Percentiles rank a stretch among this genome's conserved stretches.
These are phyloP conservation scores for Plasmodium blacklocki DNA, from an alignment of 169 alveolate species.

Conservation along the genomic window DNA sequence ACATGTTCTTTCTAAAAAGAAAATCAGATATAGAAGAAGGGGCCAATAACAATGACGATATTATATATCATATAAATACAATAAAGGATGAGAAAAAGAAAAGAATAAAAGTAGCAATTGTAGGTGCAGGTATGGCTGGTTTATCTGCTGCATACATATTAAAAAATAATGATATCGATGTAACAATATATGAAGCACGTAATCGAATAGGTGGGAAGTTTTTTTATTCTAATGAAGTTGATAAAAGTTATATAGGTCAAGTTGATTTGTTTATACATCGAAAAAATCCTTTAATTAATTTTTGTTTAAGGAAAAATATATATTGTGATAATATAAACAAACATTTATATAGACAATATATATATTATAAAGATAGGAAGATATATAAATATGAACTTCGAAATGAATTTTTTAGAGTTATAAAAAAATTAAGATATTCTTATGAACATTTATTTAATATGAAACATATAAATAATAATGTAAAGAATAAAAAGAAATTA, in stretches of 20 bases:
- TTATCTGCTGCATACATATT: conserved; percentile 71
- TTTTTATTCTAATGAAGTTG: conserved; percentile 10
- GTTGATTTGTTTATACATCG: conserved; percentile 11
- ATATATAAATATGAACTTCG: conserved; percentile 51
- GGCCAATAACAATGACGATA: conserved; percentile 19
- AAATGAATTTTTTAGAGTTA: conserved; percentile 47
- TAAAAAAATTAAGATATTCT: conserved; percentile 19
- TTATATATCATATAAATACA: conserved; percentile 52
- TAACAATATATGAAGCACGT: conserved; percentile 62
- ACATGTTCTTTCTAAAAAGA: conserved; percentile 19
- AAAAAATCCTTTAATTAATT: conserved; percentile 53
- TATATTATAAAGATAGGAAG: conserved; percentile 26
- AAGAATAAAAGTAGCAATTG: conserved; percentile 38
- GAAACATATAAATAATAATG: not conserved
- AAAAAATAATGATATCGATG: conserved; percentile 43
- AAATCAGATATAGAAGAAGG: not conserved
- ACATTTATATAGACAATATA: conserved; percentile 41
- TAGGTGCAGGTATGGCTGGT: conserved; percentile 69
- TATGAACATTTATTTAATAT: conserved; percentile 32
- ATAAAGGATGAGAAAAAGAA: conserved; percentile 21
- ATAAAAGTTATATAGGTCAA: conserved; percentile 48
- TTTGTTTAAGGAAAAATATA: conserved; percentile 65
- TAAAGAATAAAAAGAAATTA: conserved; percentile 3
- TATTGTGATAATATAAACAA: conserved; percentile 19
- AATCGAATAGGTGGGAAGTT: conserved; percentile 64